Conservation (phyloP, 306 rosid genomes). For the Canavalia gladiata region DNA sequence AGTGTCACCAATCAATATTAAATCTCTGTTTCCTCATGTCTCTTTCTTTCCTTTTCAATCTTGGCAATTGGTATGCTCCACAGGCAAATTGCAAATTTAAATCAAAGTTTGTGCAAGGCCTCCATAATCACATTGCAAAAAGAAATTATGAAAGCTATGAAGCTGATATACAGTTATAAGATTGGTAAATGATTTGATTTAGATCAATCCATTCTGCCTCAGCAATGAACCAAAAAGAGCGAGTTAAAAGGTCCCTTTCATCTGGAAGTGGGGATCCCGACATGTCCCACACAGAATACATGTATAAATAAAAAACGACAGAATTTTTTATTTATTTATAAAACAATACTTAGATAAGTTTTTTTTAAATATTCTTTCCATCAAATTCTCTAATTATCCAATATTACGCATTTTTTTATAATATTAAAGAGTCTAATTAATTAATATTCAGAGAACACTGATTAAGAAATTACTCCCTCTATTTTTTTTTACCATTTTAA, state of each 20-base stretch:
- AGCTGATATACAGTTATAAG: neutral
- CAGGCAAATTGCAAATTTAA: slow-evolving; percentile 17
- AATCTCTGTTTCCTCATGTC: neutral
- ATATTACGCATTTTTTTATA: no score
- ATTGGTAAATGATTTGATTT: neutral
- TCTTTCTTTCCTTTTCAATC: slow-evolving; percentile 24
- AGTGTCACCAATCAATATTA: neutral
- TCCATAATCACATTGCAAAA: neutral
- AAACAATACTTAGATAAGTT: neutral
- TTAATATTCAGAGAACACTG: no score
- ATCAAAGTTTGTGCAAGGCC: slow-evolving; percentile 14
- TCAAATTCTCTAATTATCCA: no score
- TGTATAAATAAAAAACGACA: neutral
- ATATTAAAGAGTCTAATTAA: no score
- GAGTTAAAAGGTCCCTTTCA: slow-evolving; percentile 17
- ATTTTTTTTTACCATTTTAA: no score
- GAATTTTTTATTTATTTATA: no score
- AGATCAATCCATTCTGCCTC: neutral
- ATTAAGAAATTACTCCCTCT: no score
- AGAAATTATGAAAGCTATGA: neutral
- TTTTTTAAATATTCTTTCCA: neutral
- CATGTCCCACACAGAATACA: neutral
- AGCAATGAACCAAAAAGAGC: neutral
- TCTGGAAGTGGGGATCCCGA: neutral
- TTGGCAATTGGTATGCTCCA: slow-evolving; percentile 13